Base-by-base conservation (phyloP, 768 basidiomycete species). In the Boletus eberwhitei region DNA sequence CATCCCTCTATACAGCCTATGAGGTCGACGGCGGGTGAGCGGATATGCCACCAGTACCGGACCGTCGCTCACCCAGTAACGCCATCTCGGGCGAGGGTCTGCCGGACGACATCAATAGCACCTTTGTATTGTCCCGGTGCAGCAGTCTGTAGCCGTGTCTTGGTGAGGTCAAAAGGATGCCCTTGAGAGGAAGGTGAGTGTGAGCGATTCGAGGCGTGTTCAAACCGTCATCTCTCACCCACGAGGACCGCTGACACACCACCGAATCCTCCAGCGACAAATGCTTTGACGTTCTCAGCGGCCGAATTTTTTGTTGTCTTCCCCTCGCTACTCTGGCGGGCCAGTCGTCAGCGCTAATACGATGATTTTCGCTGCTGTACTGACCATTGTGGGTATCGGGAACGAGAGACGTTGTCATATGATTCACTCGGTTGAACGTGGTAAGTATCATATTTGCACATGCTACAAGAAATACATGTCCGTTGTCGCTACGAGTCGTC, bases 141-240 rank as follows among this genome's bases (percentile, higher is more conserved):
- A 11, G 97, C 96, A 6, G 97, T 98, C 73, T 99, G 97, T 57
- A 99, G 72, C 41, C 96, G 82, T n/a, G 91, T 93, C 76, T 95
- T 95, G 54, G 92, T 97, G 65, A 98, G 76, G 74, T 99, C 97
- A 69, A 98, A 99, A 9, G 97, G 97, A 67, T 99, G 97, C 2
- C 97, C 96, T 92, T 55, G 54, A 17, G 59, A 24, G 35, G 45
- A 48, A 37, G 22, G 39, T 64, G 51, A 63, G 59, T 14, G 59
- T 14, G 47, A 42, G 29, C 36, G 16, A 44, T 9, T 29, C 29
- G 29, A 26, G 29, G 16, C 24, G 31, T 22, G 12, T 22, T 43
- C 34, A 12, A 47, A 32, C 29, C 29, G 29, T 16, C 29, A 16
- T 51, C 26, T 50, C 90, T 64, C 54, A 93, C 93, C 94, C 57